phyloP scores from a whole-genome alignment of 2,329 filamentous ascomycete species.

The Cercospora beticola region DNA sequence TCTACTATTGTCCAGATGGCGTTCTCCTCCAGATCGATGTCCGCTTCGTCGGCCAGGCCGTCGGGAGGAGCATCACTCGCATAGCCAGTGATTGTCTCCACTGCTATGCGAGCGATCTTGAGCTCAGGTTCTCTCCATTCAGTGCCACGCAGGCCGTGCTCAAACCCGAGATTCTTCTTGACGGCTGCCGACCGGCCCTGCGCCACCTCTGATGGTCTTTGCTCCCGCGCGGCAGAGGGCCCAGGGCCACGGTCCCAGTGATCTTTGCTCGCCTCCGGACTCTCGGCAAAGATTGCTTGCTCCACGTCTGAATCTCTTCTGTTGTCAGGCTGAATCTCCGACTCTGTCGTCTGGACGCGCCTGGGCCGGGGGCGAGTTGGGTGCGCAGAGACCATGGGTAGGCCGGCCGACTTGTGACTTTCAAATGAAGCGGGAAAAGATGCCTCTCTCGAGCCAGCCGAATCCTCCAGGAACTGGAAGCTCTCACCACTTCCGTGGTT shows the following conservation, averaged over 20 bases:
- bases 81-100: conserved; percentile 11
- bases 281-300: conserved; percentile 24
- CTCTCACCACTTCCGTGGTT: conserved; percentile 62
- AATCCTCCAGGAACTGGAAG: conserved; percentile 64
- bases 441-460: conserved; percentile 56
- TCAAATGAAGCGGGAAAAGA: conserved; percentile 55
- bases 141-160: background rate
- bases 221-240: conserved; percentile 1
- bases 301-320: background rate
- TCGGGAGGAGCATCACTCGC: conserved; percentile 12
- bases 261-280: background rate
- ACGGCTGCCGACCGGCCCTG: background rate
- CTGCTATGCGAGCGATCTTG: conserved; percentile 10
- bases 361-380: conserved; percentile 16
- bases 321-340: conserved; percentile 7
- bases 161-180: background rate
- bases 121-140: background rate
- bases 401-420: conserved; percentile 27
- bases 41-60: conserved; percentile 16
- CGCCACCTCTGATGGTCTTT: background rate
- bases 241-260: background rate
- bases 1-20: conserved; percentile 44
- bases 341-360: conserved; percentile 2
- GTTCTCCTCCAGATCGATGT: conserved; percentile 32
- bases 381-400: conserved; percentile 27